Evolutionary conservation across 2,329 filamentous ascomycete genomes (phyloP), one percentile per base, ranked within the genome.

Genomic region (Fusarium neocosmosporiellum): DNA sequence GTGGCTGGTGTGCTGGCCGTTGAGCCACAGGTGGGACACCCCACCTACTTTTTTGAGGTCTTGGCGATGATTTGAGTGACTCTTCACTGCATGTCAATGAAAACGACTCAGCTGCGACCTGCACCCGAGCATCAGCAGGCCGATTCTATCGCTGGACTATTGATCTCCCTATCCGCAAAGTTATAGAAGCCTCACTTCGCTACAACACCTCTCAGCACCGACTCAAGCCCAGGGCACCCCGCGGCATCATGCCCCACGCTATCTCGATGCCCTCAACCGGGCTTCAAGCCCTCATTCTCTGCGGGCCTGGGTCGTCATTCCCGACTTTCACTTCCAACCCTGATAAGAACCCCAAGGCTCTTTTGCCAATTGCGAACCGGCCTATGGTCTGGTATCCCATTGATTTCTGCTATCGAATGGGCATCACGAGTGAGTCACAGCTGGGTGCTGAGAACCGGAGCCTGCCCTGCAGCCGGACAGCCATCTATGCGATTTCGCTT

Each of bases 341-440:
- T 7, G 91, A 93, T 82, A 92, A 95, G 79, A 91, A 93, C 69
- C 93, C 94, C 11, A 96, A 96, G 83, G 93, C 94, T 11, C 88
- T 96, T 24, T 84, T 96, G 9, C 94, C 94, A 7, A 93, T 96
- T 67, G 94, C 94, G 37, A 96, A 96, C 81, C 85, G 94, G 75
- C 94, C 94, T 1, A 96, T 96, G 94, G 92, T 96, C 53, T 96
- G 94, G 93, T 96, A 96, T 80, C 92, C 94, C 7, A 89, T 96
- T 43, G 93, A 96, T 77, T 96, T 94, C 84, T 96, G 93, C 82
- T 93, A 94, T 79, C 90, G 93, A 39, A 93, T 92, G 81, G 93
- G 94, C 75, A 90, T 95, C 73, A 93, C 91, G 78, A 87, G 92
- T 93, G 82, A 82, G 88, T 81, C 46, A 13, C 37, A 33, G 27